A percentile compares a stretch with the other conserved stretches of the same genome.
Conservation (phyloP, 352 stramenopile genomes). For the Lagenidium giganteum region DNA sequence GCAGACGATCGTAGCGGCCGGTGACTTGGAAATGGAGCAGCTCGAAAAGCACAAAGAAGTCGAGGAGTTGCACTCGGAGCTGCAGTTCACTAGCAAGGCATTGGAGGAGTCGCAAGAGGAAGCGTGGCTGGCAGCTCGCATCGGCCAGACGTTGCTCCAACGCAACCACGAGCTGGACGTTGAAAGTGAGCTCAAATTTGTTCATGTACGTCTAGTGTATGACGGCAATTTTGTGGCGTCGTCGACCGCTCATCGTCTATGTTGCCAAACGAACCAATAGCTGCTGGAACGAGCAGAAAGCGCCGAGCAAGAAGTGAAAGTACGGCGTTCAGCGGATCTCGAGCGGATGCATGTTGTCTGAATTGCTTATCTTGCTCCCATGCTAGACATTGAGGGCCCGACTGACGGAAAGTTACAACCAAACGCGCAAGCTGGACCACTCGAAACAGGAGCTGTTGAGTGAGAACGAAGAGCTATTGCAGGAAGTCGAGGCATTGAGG, state of each 20-base stretch:
- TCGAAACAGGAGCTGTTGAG: constrained; percentile 25
- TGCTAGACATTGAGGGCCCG: constrained; percentile 25
- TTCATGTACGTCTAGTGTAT: too few relatives aligned
- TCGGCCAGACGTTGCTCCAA: constrained; percentile 40
- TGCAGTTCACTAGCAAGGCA: constrained; percentile 40
- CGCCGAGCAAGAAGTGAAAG: constrained; percentile 36
- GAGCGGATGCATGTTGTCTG: not conserved
- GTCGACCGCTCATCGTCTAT: too few relatives aligned
- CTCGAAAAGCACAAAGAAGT: constrained; percentile 32
- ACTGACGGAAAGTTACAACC: constrained; percentile 19
- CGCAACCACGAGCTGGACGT: constrained; percentile 44
- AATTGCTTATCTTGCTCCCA: not conserved
- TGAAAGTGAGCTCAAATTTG: constrained; percentile 30
- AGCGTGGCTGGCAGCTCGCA: constrained; percentile 34
- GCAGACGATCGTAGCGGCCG: constrained; percentile 28
- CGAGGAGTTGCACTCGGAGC: constrained; percentile 37
- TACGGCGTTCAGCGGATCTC: too few relatives aligned
- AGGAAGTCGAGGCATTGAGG: constrained; percentile 23
- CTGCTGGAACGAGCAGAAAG: constrained; percentile 29
- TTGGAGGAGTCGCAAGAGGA: constrained; percentile 47
- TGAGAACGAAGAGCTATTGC: constrained; percentile 25
- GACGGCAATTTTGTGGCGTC: too few relatives aligned
- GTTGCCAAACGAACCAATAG: too few relatives aligned
- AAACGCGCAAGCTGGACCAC: constrained; percentile 36
- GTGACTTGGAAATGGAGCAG: constrained; percentile 28